Percentiles rank a stretch among this genome's conserved stretches.
These are phyloP conservation scores for Neonectria hederae DNA, from an alignment of 2,329 filamentous ascomycete genomes.

Conservation along the genomic window DNA sequence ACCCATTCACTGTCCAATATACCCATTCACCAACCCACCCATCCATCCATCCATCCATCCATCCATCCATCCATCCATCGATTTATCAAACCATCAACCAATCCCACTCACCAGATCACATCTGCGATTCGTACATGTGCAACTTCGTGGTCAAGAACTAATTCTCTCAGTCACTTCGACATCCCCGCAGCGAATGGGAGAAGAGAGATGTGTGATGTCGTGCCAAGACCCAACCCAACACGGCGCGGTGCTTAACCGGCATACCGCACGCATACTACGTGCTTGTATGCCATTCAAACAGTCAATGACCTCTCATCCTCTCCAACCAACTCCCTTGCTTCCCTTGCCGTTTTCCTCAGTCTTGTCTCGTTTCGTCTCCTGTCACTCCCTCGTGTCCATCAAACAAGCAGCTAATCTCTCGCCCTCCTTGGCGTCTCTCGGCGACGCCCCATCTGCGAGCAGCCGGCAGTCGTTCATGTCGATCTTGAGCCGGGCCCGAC, in stretches of 20 bases:
- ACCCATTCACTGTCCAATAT: no score
- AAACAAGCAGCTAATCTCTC: not conserved
- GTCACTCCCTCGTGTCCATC: not conserved
- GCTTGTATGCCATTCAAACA: not conserved
- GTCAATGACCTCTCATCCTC: not conserved
- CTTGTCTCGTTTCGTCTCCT: conserved; percentile 6
- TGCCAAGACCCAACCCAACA: not conserved
- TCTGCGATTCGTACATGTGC: not conserved
- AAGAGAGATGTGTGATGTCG: not conserved
- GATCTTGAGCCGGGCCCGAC: conserved; percentile 6
- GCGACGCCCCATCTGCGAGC: not conserved
- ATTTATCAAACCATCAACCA: no score
- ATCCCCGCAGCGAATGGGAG: not conserved
- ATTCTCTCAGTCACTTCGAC: not conserved
- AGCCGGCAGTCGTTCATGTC: not conserved
- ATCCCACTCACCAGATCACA: not conserved
- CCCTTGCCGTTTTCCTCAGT: not conserved
- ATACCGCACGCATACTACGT: not conserved
- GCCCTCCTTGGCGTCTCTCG: not conserved
- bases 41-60: not conserved
- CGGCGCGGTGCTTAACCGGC: not conserved
- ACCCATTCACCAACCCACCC: no score
- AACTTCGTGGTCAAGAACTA: not conserved
- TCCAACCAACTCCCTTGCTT: not conserved
- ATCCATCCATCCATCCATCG: not conserved